These are phyloP conservation scores for Clitoria ternatea DNA, from an alignment of 306 rosid genomes.

Conservation along the genomic window DNA sequence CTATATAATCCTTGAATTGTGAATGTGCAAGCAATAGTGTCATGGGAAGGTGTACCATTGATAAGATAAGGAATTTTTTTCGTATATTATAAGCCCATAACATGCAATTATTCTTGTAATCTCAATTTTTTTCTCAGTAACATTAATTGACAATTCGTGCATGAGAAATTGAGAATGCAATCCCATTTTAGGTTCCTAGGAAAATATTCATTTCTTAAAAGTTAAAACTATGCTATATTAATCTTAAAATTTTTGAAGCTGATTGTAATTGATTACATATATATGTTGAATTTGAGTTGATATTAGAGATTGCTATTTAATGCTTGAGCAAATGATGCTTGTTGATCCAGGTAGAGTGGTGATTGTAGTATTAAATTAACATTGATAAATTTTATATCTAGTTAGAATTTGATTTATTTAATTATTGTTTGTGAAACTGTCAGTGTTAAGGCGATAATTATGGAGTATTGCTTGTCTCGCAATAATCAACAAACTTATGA, in stretches of 20 bases:
- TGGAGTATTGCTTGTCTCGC: not conserved
- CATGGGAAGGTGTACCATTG: not conserved
- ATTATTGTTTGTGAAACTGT: not conserved
- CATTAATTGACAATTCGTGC: not conserved
- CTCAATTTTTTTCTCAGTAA: not conserved
- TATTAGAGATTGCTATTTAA: not conserved
- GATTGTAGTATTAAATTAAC: not conserved
- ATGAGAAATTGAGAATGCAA: not conserved
- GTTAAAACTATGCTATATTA: not conserved
- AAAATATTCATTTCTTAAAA: not conserved
- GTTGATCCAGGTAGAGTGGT: not conserved
- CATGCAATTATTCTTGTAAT: not conserved
- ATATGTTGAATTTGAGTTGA: not conserved
- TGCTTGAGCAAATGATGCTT: not conserved
- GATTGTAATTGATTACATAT: not conserved
- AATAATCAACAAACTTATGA: not conserved
- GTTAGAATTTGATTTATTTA: not conserved
- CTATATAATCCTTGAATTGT: not conserved
- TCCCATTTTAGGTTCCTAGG: not conserved
- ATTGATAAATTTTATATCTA: not conserved
- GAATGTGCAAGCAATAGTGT: not conserved
- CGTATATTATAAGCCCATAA: not conserved
- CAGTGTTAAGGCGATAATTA: conserved; percentile 1
- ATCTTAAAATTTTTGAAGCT: not conserved
- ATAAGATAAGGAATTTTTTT: not conserved